These are phyloP conservation scores for Litchi chinensis DNA, from an alignment of 345 rosid species.

Conservation along the genomic window DNA sequence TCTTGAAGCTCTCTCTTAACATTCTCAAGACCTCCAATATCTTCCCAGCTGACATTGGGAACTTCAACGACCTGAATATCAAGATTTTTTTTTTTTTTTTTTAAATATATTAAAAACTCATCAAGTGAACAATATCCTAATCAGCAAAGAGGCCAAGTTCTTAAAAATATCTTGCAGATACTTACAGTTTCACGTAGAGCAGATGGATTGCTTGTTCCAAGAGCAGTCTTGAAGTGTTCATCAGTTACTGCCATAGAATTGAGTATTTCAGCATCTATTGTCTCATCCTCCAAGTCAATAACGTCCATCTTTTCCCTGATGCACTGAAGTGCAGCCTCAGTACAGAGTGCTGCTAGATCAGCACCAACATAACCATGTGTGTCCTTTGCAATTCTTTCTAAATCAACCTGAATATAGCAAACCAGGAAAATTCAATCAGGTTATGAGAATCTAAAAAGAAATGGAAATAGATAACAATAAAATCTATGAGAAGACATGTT, in stretches of 20 bases:
- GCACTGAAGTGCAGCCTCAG: constrained; percentile 98
- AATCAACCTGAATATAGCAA: constrained; percentile 62
- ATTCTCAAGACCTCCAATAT: constrained; percentile 94
- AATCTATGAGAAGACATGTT: not conserved
- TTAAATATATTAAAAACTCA: constrained; percentile 11
- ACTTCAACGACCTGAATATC: constrained; percentile 87
- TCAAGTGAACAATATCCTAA: not conserved
- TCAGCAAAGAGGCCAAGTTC: not conserved
- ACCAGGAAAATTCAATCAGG: constrained; percentile 13
- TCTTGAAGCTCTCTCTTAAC: constrained; percentile 96
- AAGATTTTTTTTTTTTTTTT: not conserved
- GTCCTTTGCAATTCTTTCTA: constrained; percentile 85
- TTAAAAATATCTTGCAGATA: constrained; percentile 13
- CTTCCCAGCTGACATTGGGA: constrained; percentile 88
- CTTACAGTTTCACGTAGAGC: constrained; percentile 86
- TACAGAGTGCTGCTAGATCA: constrained; percentile 94
- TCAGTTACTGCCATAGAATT: constrained; percentile 92
- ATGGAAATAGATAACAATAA: not conserved
- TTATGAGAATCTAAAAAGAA: not conserved
- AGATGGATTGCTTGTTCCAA: constrained; percentile 85
- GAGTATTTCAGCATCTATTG: constrained; percentile 90
- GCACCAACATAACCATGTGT: constrained; percentile 99
- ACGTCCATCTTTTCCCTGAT: constrained; percentile 98
- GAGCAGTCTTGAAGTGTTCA: constrained; percentile 94
- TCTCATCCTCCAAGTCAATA: constrained; percentile 94